Evolutionary conservation across 176 grass and related monocot genomes (phyloP), one percentile per base, ranked within the genome.

Genomic region (Musa schizocarpa): DNA sequence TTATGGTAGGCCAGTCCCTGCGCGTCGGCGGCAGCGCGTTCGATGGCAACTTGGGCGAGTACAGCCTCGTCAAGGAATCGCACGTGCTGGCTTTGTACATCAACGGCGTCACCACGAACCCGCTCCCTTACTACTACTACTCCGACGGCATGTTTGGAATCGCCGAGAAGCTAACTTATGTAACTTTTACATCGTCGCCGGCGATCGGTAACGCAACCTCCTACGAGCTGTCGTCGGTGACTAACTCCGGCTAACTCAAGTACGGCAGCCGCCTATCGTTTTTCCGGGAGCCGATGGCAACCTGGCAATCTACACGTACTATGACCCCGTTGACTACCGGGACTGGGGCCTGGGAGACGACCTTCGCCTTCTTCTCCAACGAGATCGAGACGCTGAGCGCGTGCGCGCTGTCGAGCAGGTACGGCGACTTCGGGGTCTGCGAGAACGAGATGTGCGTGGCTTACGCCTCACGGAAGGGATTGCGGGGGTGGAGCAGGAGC

Each of bases 51-150:
- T 80, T 64, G 43, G 78, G 78, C 8, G 20, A 10, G 5, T 64
- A 73, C 13, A 73, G 68, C 55, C 68, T 80, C n/a, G 54, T 72
- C 11, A 19, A 73, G n/a, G 55, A 21, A 2, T 43, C 68, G 34
- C 55, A 55, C 8, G 78, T 69, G 24, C 23, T 80, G 17, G 63
- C 77, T 3, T 22, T 79, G 77, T 79, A 69, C 53, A 22, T 79
- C 63, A 79, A 69, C 53, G 10, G 54, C n/a, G 43, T 24, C 59
- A 14, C 34, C 43, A 17, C 57, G 29, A 76, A 64, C 43, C 58
- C 74, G 9, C 77, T 85, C 34, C 20, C 73, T 34, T 85, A 81
- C 61, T 85, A 81, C 78, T 77, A 81, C 78, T 85, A 81, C 83
- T 85, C 83, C 1, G 83, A 85, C 17, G 73, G 73, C 8, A 29